Conservation (phyloP, 1,284 basidiomycete species). For the Pterulicium gracile region DNA sequence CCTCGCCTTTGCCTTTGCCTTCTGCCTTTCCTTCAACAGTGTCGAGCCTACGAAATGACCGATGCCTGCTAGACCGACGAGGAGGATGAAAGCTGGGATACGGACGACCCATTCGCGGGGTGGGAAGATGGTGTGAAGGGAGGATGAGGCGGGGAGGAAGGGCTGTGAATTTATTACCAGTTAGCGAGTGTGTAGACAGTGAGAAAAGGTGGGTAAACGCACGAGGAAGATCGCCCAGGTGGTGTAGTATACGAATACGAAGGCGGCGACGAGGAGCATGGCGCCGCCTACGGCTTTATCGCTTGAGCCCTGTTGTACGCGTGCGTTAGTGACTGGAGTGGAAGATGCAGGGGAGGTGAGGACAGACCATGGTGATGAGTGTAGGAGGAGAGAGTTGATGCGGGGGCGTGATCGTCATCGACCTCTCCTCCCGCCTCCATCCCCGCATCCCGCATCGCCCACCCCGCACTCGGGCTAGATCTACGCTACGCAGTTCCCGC, state of each 20-base stretch:
- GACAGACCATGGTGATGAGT: neutral
- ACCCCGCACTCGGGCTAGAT: too few species aligned
- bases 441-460: too few species aligned
- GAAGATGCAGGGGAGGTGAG: neutral
- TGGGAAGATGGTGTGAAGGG: slow-evolving; percentile 74
- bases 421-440: too few species aligned
- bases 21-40: slow-evolving; percentile 64
- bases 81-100: slow-evolving; percentile 73
- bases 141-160: slow-evolving; percentile 67
- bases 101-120: slow-evolving; percentile 85
- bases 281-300: slow-evolving; percentile 74
- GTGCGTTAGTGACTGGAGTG: neutral
- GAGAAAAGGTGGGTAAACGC: slow-evolving; percentile 17
- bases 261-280: slow-evolving; percentile 70
- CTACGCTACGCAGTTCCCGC: too few species aligned
- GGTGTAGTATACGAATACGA: slow-evolving; percentile 85
- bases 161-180: slow-evolving; percentile 42
- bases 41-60: slow-evolving; percentile 73
- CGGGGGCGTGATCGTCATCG: too few species aligned
- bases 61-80: slow-evolving; percentile 69
- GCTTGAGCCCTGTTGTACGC: slow-evolving; percentile 47
- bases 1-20: slow-evolving; percentile 46
- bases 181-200: slow-evolving; percentile 3
- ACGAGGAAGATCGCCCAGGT: slow-evolving; percentile 85
- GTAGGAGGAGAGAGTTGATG: neutral